Evolutionary conservation across 1,284 basidiomycete species (phyloP), one percentile per base, ranked within the genome.

Genomic region (Apiotrichum montevideense): DNA sequence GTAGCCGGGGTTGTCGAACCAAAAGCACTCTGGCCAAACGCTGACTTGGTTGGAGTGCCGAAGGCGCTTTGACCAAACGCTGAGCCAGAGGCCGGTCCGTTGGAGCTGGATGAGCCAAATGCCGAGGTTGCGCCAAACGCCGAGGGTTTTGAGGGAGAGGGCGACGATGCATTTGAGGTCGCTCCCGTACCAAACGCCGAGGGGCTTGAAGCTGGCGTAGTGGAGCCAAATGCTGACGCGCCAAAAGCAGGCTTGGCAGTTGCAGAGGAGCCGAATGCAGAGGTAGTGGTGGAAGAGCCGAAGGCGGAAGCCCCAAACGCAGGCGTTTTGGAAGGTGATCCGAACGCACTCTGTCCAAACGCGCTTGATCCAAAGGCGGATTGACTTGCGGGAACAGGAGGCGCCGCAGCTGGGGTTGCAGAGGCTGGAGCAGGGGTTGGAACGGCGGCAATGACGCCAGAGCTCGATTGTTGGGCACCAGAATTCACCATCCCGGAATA

Each of bases 401-500:
- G 35, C 5, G 42, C 35, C 21, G 10, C 44, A 44, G 8, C 41
- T 6, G 49, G 8, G 14, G 55, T 29, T 10, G 49, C 45, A n/a
- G 48, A 47, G n/a, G 55, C 1, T 6, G 62, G 32, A 1, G 57
- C 33, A 5, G 61, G 15, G 4, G 63, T 7, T 1, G 64, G 33
- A 5, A 37, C 51, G 3, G 59, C 43, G 5, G 57, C 15, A 33
- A 53, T 35, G 2, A 39, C 39, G 15, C 44, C n/a, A 3, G 55
- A 29, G 29, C 29, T 29, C 29, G 29, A 29, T 29, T 29, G 29
- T 29, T 29, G 41, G 33, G 59, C 39, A 7, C 49, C 39, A 0
- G 61, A 39, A 8, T 41, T 52, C 13, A 75, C 56, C 77, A 80
- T 79, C 1, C 72, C 73, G 1, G 72, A 69, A 59, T 80, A 82